Evolutionary conservation across 1,284 basidiomycete species (phyloP).

Genomic region (Athelia psychrophila): DNA sequence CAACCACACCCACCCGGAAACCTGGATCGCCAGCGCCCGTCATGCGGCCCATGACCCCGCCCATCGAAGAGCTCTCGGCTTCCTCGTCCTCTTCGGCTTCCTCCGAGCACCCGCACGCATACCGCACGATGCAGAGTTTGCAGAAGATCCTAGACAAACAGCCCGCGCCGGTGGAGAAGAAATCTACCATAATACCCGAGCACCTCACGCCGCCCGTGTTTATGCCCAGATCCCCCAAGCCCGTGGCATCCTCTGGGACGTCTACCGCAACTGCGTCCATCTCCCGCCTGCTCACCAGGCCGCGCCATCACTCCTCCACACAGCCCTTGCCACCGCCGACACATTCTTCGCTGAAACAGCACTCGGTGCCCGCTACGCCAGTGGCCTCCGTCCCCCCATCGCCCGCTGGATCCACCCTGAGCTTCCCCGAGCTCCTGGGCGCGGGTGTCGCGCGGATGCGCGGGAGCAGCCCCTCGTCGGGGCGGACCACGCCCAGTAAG

Average conservation of each 20-base stretch:
- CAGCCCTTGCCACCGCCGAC: constrained; percentile 48
- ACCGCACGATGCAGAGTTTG: constrained; percentile 60
- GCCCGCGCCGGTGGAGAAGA: constrained; percentile 24
- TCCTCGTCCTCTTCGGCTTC: constrained; percentile 39
- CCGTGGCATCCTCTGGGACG: constrained; percentile 49
- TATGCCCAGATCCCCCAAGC: constrained; percentile 43
- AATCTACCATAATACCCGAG: constrained; percentile 9
- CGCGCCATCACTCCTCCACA: constrained; percentile 57
- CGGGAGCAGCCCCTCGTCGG: constrained; percentile 21
- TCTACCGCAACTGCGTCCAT: constrained; percentile 73
- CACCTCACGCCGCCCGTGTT: constrained; percentile 20
- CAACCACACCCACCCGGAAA: constrained; percentile 31
- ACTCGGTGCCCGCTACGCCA: constrained; percentile 26
- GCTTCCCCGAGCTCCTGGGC: constrained; percentile 27
- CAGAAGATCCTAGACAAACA: constrained; percentile 68
- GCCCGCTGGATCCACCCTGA: constrained; percentile 9
- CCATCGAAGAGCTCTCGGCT: constrained; percentile 50
- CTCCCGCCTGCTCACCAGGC: constrained; percentile 70
- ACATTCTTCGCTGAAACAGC: constrained; percentile 51
- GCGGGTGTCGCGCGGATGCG: constrained; percentile 24
- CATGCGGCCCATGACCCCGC: constrained; percentile 46
- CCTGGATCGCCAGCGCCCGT: constrained; percentile 18
- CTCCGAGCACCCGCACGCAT: constrained; percentile 43
- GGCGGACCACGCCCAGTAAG: constrained; percentile 58
- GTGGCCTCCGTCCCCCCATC: constrained; percentile 26